phyloP scores from a whole-genome alignment of 2,329 filamentous ascomycete species.

The Stagonosporopsis vannaccii region DNA sequence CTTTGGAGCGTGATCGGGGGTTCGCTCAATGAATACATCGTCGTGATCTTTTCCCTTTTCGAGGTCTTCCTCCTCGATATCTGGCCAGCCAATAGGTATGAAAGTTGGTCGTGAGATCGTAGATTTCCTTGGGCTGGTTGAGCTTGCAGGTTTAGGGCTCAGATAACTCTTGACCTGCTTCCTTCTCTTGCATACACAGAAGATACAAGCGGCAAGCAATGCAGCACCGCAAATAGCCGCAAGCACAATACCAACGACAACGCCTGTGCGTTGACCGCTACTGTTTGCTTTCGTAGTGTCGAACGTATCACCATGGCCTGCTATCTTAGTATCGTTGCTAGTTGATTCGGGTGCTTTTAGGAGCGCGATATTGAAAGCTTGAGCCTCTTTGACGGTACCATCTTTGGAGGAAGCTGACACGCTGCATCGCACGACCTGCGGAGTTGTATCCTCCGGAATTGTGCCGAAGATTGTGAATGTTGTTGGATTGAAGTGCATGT shows the following conservation, averaged over 20 bases:
- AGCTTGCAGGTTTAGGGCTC: slow-evolving; percentile 27
- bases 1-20: slow-evolving; percentile 50
- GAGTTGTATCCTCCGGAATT: slow-evolving; percentile 53
- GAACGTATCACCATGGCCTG: slow-evolving; percentile 15
- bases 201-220: slow-evolving; percentile 33
- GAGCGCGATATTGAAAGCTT: slow-evolving; percentile 54
- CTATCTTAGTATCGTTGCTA: slow-evolving; percentile 12
- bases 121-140: slow-evolving; percentile 40
- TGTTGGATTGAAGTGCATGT: slow-evolving; percentile 59
- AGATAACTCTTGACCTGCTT: slow-evolving; percentile 30
- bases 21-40: slow-evolving; percentile 22
- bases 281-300: slow-evolving; percentile 8
- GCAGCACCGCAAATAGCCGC: slow-evolving; percentile 40
- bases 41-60: slow-evolving; percentile 47
- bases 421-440: slow-evolving; percentile 52
- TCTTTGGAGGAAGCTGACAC: slow-evolving; percentile 52
- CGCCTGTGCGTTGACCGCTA: slow-evolving; percentile 22
- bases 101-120: slow-evolving; percentile 54
- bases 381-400: slow-evolving; percentile 46
- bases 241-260: slow-evolving; percentile 42
- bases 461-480: slow-evolving; percentile 57
- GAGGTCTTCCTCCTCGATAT: slow-evolving; percentile 43
- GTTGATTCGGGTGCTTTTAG: slow-evolving; percentile 12
- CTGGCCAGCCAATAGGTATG: slow-evolving; percentile 36
- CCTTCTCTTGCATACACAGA: slow-evolving; percentile 33